These are phyloP conservation scores for Sporothrix humicola DNA, from an alignment of 2,329 filamentous ascomycete genomes.

Conservation along the genomic window DNA sequence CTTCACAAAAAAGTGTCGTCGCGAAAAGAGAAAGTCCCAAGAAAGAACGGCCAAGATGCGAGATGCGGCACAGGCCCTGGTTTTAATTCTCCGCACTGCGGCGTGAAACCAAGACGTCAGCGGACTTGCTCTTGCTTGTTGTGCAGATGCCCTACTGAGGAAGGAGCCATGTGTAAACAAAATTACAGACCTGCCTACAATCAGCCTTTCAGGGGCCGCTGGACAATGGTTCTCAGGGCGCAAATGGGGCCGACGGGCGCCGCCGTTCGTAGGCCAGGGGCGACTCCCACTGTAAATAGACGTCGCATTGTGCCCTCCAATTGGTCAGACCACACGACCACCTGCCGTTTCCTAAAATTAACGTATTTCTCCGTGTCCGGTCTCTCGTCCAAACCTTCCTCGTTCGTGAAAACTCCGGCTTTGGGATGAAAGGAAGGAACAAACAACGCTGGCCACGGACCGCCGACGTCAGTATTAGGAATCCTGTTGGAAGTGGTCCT, in stretches of 20 bases:
- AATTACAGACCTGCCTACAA: background rate
- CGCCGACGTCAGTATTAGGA: background rate
- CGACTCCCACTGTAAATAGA: background rate
- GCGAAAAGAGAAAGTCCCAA: background rate
- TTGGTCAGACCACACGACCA: constrained; percentile 9
- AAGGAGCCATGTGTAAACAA: constrained; percentile 22
- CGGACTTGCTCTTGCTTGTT: background rate
- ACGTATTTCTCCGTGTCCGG: constrained; percentile 9
- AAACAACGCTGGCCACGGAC: background rate
- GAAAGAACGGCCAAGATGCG: background rate
- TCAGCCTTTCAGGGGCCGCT: background rate
- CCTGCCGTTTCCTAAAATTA: background rate
- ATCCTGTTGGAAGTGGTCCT: background rate
- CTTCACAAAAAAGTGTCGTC: background rate
- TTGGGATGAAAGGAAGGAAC: background rate
- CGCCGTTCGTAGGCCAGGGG: background rate
- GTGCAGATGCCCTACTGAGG: constrained; percentile 1
- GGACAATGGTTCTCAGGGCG: background rate
- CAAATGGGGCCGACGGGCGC: background rate
- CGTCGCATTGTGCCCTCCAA: background rate
- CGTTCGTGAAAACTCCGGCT: background rate
- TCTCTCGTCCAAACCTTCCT: background rate
- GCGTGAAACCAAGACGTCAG: background rate
- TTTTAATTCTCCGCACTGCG: background rate
- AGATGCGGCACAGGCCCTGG: background rate